These are phyloP conservation scores for Trypanosoma melophagium DNA, from an alignment of 208 protist species.

Conservation along the genomic window DNA sequence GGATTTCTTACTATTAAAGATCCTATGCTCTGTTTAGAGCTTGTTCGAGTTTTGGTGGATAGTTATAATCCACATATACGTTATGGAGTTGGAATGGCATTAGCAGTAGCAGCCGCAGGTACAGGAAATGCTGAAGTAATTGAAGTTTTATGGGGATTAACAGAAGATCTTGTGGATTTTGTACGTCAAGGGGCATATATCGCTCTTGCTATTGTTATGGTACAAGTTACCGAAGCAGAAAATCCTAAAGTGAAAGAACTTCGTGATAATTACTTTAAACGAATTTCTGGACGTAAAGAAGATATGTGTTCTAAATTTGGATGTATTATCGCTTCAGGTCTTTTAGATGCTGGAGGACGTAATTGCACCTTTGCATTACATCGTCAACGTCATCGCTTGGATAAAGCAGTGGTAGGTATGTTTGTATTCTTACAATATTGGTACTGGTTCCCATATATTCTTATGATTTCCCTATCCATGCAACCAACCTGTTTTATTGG, in stretches of 20 bases:
- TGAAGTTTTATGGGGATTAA: constrained; percentile 93
- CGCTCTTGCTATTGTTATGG: constrained; percentile 95
- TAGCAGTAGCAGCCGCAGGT: constrained; percentile 97
- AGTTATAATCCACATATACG: constrained; percentile 99
- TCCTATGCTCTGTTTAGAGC: constrained; percentile 90
- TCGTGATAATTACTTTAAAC: constrained; percentile 66
- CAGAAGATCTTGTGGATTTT: constrained; percentile 95
- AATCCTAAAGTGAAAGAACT: constrained; percentile 90
- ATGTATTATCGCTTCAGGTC: constrained; percentile 95
- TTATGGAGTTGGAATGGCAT: constrained; percentile 96
- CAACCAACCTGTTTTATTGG: constrained; percentile 97
- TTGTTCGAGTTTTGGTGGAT: constrained; percentile 88
- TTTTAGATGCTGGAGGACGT: constrained; percentile 97
- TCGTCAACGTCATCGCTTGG: constrained; percentile 91
- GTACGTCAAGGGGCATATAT: constrained; percentile 98
- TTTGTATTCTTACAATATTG: constrained; percentile 99
- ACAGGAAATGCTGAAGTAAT: constrained; percentile 93
- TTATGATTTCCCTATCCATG: constrained; percentile 97
- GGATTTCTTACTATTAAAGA: constrained; percentile 97
- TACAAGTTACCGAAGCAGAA: constrained; percentile 91
- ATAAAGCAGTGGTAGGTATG: constrained; percentile 96
- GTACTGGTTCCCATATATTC: constrained; percentile 99
- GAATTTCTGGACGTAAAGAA: constrained; percentile 92
- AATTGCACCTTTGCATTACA: constrained; percentile 97
- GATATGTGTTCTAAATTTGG: constrained; percentile 97